These are phyloP conservation scores for Phytophthora pseudosyringae DNA, from an alignment of 352 stramenopile genomes.

Conservation along the genomic window DNA sequence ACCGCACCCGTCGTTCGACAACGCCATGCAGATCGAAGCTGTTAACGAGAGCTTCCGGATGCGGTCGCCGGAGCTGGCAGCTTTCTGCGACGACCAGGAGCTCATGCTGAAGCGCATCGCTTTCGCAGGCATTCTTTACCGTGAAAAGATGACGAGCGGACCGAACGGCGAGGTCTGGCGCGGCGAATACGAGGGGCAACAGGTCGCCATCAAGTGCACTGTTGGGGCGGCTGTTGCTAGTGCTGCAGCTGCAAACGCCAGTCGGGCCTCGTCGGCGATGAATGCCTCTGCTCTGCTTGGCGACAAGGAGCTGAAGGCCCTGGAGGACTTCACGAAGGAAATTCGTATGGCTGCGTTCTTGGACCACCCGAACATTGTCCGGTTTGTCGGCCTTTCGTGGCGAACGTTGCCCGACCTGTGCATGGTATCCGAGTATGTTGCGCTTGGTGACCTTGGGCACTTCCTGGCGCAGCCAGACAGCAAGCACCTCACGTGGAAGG, in stretches of 20 bases:
- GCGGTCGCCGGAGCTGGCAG: conserved; percentile 32
- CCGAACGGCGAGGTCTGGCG: conserved; percentile 65
- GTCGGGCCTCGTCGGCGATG: conserved; percentile 11
- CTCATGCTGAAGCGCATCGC: conserved; percentile 48
- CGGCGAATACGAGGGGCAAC: conserved; percentile 51
- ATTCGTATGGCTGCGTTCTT: conserved; percentile 55
- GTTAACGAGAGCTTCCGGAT: conserved; percentile 43
- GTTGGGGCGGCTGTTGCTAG: conserved; percentile 22
- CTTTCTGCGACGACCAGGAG: conserved; percentile 46
- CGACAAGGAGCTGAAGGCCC: conserved; percentile 38
- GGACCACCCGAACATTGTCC: conserved; percentile 61
- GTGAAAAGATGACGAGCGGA: conserved; percentile 35
- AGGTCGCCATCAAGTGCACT: conserved; percentile 63
- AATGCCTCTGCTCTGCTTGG: conserved; percentile 27
- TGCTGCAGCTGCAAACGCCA: conserved; percentile 11
- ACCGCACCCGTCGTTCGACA: conserved; percentile 27
- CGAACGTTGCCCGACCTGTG: conserved; percentile 50
- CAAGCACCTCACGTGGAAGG: conserved; percentile 43
- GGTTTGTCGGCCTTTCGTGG: conserved; percentile 59
- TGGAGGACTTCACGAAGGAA: conserved; percentile 51
- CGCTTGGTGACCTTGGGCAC: conserved; percentile 41
- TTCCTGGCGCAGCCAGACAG: conserved; percentile 42
- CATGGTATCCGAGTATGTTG: conserved; percentile 55
- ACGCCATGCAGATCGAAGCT: conserved; percentile 39
- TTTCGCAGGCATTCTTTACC: conserved; percentile 39